Base-by-base conservation (phyloP, 2,329 filamentous ascomycete species). In the Trichoderma polysporum region DNA sequence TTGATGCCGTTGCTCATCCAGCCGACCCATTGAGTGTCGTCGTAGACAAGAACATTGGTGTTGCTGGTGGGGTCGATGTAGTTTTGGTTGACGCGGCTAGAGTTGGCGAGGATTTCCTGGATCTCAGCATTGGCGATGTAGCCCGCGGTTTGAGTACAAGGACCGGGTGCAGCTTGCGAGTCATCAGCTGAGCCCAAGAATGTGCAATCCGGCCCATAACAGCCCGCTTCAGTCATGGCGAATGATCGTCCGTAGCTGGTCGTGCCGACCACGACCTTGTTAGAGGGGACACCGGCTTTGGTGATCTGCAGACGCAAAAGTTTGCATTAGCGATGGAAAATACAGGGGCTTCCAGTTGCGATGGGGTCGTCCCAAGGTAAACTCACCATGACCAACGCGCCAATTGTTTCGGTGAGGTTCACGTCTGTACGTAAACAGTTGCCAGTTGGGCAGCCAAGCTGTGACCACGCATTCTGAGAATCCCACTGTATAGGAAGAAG, bases 361-460 rank as follows among this genome's bases (percentile, higher is more conserved):
- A n/a, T n/a, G n/a, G n/a, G n/a, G n/a, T n/a, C 76, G 19, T 75
- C 68, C 13, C 49, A 52, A 29, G 10, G 13, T 52, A 52, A 31
- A 47, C 49, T 52, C 49, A 52, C 49, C 72, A 79, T 79, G 4
- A 73, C 62, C 4, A 82, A 67, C 0, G 79, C 60, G 9, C 68
- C 70, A 0, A 68, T 61, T 0, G 77, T 80, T 68, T 82, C 78
- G 1, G 73, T 80, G 15, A 74, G n/a, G 67, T 80, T 80, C 66
- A 80, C 71, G 33, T 79, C 71, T 13, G 68, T 73, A 5, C 76
- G 72, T 0, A 80, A 73, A 65, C 77, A 79, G 53, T 76, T 77
- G 12, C 78, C 78, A 1, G 63, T 66, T 1, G 50, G 60, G 60
- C 77, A 78, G 5, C 72, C 73, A 9, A 66, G 53, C 2, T 68